Conservation (phyloP, 2,329 filamentous ascomycete genomes). For the Trichoderma arundinaceum region DNA sequence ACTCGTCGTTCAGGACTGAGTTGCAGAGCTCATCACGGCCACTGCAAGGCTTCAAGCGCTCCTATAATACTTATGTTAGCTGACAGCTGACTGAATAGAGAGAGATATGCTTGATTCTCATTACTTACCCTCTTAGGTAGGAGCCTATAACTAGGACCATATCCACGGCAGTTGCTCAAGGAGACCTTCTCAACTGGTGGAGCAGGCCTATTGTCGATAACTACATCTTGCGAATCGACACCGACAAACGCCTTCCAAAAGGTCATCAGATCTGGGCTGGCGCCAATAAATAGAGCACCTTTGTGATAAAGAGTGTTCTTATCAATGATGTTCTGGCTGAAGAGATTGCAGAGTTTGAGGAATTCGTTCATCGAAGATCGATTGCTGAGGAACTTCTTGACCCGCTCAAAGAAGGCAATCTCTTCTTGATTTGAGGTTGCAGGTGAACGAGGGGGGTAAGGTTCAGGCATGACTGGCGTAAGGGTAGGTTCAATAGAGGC, state of each 20-base stretch:
- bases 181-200: slow-evolving; percentile 83
- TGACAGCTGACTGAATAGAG: background rate
- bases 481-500: slow-evolving; percentile 81
- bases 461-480: slow-evolving; percentile 85
- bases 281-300: slow-evolving; percentile 83
- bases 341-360: slow-evolving; percentile 94
- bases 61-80: slow-evolving; percentile 49
- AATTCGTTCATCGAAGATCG: slow-evolving; percentile 94
- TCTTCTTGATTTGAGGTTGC: slow-evolving; percentile 82
- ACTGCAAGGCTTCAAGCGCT: slow-evolving; percentile 88
- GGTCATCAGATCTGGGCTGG: slow-evolving; percentile 84
- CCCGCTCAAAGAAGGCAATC: slow-evolving; percentile 90
- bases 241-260: slow-evolving; percentile 87
- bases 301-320: slow-evolving; percentile 81
- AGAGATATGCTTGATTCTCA: too few species aligned
- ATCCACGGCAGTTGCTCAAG: slow-evolving; percentile 91
- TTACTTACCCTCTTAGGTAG: slow-evolving; percentile 75
- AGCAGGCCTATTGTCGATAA: slow-evolving; percentile 78
- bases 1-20: slow-evolving; percentile 93
- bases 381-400: slow-evolving; percentile 95
- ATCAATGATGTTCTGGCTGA: slow-evolving; percentile 90
- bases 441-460: slow-evolving; percentile 76
- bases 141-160: slow-evolving; percentile 92
- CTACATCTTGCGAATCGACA: slow-evolving; percentile 75
- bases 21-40: slow-evolving; percentile 94